Evolutionary conservation across 169 alveolate genomes (phyloP), one percentile per base, ranked within the genome.

Genomic region (Cryptosporidium tyzzeri): DNA sequence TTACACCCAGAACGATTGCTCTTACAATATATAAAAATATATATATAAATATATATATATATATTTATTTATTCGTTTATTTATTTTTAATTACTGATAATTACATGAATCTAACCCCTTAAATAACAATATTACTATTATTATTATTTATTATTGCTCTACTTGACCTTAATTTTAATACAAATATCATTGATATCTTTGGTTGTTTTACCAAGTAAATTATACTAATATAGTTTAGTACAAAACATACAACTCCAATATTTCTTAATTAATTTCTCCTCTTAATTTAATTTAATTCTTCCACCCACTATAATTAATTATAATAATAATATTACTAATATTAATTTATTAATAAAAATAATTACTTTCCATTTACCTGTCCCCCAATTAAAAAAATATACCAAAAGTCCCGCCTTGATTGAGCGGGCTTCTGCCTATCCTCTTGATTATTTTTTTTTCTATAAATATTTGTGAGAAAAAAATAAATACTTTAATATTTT

Each of bases 381-480:
- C 69, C 85, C 85, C 85, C 85, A 71, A 71, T 39, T 33, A 50
- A 23, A 12, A 31, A 37, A 37, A 65, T 65, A 44, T 65, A 65
- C 69, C 41, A 55, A 71, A 44, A 33, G 85, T 45, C 85, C 85
- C 85, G 85, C 85, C 85, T 71, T 71, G 61, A 50, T 35, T 48
- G 45, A 41, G 85, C 85, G 85, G 85, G 85, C 16, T 41, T 18
- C 35, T 69, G 31, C 33, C 58, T 14, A 31, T 71, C 67, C 61
- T 33, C 50, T 18, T 65, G 48, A 41, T 9, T 9, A n/a, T 65
- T 31, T 23, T 65, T 65, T 31, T 31, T 23, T 31, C 8, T 29
- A 21, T 65, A 29, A n/a, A 37, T 9, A 35, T n/a, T 65, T 48
- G 55, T 14, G 55, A 48, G 51, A 44, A 44, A 12, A 48, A 48